phyloP scores from a whole-genome alignment of 306 rosid species.

The Rosa lucieae region DNA sequence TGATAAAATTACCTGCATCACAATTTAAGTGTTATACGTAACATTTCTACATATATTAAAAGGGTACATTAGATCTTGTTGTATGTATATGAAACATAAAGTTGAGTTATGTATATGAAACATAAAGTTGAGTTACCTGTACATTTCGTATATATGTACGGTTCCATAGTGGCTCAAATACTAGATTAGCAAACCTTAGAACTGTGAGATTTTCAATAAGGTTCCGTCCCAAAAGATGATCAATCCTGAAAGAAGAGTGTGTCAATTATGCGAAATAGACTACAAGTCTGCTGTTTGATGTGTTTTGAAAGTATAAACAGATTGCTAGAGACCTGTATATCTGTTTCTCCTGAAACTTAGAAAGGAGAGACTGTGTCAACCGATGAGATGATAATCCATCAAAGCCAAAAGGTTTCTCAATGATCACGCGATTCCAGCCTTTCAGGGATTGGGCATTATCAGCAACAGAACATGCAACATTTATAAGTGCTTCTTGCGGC shows the following conservation, averaged over 20 bases:
- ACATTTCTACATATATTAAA: background rate
- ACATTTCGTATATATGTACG: slow-evolving; percentile 72
- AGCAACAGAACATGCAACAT: slow-evolving; percentile 68
- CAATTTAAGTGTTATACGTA: slow-evolving; percentile 13
- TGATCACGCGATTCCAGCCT: slow-evolving; percentile 92
- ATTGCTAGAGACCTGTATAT: slow-evolving; percentile 62
- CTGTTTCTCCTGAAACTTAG: slow-evolving; percentile 82
- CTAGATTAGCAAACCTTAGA: slow-evolving; percentile 89
- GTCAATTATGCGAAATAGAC: background rate
- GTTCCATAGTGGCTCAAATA: slow-evolving; percentile 91
- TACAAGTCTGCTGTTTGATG: slow-evolving; percentile 1
- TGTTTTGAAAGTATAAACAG: slow-evolving; percentile 4
- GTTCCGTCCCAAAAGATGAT: slow-evolving; percentile 93
- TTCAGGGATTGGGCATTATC: slow-evolving; percentile 71
- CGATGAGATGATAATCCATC: slow-evolving; percentile 67
- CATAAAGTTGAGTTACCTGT: slow-evolving; percentile 45
- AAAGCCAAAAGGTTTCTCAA: slow-evolving; percentile 92
- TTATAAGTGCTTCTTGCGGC: slow-evolving; percentile 90
- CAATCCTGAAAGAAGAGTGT: slow-evolving; percentile 67
- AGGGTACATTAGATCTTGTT: slow-evolving; percentile 2
- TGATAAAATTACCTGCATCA: slow-evolving; percentile 69
- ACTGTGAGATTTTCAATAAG: slow-evolving; percentile 94
- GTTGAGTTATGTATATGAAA: background rate
- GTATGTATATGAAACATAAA: background rate
- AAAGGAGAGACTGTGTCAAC: slow-evolving; percentile 76